These are phyloP conservation scores for Paecilomyces sp. DNA, from an alignment of 2,329 filamentous ascomycete genomes.

Conservation along the genomic window DNA sequence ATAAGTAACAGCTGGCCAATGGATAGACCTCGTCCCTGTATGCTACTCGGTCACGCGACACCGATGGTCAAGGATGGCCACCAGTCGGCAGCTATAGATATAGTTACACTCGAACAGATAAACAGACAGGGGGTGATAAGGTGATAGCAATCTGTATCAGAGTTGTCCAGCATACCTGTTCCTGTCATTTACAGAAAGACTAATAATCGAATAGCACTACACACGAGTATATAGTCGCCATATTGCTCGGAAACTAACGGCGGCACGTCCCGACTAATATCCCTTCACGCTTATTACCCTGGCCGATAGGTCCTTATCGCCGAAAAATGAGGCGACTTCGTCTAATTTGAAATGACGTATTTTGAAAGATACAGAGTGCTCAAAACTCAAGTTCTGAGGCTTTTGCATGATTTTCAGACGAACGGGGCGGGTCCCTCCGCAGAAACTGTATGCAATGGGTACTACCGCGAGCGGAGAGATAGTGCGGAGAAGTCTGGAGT, in stretches of 20 bases:
- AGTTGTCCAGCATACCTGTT: too few species aligned
- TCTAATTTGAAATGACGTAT: slow-evolving; percentile 35
- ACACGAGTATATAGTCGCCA: too few species aligned
- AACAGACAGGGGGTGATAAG: too few species aligned
- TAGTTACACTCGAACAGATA: too few species aligned
- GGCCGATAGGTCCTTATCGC: slow-evolving; percentile 24
- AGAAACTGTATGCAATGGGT: slow-evolving; percentile 27
- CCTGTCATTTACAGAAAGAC: too few species aligned
- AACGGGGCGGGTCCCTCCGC: slow-evolving; percentile 25
- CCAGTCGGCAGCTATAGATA: too few species aligned
- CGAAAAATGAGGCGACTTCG: slow-evolving; percentile 26
- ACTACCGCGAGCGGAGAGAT: slow-evolving; percentile 25
- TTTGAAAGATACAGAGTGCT: slow-evolving; percentile 24
- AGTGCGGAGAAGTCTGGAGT: slow-evolving; percentile 20
- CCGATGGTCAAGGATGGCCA: too few species aligned
- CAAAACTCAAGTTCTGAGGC: slow-evolving; percentile 36
- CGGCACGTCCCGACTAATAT: slow-evolving; percentile 19
- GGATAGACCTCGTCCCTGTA: too few species aligned
- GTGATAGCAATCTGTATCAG: too few species aligned
- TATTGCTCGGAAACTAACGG: slow-evolving; percentile 27
- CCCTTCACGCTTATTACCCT: slow-evolving; percentile 10
- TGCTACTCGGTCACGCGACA: too few species aligned
- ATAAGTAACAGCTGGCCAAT: too few species aligned
- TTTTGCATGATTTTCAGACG: slow-evolving; percentile 34
- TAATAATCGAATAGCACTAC: too few species aligned